Conservation (phyloP, 306 rosid genomes). For the Fagus sylvatica region DNA sequence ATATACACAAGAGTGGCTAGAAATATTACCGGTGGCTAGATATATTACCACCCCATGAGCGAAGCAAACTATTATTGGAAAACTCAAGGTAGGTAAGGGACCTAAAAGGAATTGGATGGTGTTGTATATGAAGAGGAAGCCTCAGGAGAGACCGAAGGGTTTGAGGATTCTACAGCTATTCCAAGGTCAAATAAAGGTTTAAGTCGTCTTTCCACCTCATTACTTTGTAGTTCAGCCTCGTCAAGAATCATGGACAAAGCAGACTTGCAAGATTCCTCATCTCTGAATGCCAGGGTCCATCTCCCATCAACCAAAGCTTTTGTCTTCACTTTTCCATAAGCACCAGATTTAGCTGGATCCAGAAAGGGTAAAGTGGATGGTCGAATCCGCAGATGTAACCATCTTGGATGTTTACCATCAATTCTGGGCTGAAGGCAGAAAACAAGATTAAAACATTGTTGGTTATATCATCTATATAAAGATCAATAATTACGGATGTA, state of each 20-base stretch:
- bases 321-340: slow-evolving; percentile 36
- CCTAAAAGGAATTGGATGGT: slow-evolving; percentile 38
- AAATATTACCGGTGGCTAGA: slow-evolving; percentile 4
- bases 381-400: slow-evolving; percentile 90
- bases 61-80: slow-evolving; percentile 37
- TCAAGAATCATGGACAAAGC: slow-evolving; percentile 71
- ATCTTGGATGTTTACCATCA: slow-evolving; percentile 68
- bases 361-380: slow-evolving; percentile 67
- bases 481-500: neutral
- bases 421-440: slow-evolving; percentile 66
- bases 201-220: slow-evolving; percentile 80
- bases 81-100: slow-evolving; percentile 17
- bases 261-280: slow-evolving; percentile 72
- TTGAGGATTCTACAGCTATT: slow-evolving; percentile 38
- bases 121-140: slow-evolving; percentile 38
- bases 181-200: slow-evolving; percentile 68
- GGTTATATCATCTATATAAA: slow-evolving; percentile 2
- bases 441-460: slow-evolving; percentile 18
- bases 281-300: slow-evolving; percentile 91
- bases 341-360: slow-evolving; percentile 51
- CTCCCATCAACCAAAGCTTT: slow-evolving; percentile 84
- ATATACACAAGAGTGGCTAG: slow-evolving; percentile 60
- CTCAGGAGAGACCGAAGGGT: slow-evolving; percentile 27
- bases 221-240: slow-evolving; percentile 51
- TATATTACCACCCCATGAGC: slow-evolving; percentile 48